Percentiles rank a stretch among this genome's conserved stretches.
phyloP scores from a whole-genome alignment of 2,329 filamentous ascomycete species.

The Nigrospora osmanthi region DNA sequence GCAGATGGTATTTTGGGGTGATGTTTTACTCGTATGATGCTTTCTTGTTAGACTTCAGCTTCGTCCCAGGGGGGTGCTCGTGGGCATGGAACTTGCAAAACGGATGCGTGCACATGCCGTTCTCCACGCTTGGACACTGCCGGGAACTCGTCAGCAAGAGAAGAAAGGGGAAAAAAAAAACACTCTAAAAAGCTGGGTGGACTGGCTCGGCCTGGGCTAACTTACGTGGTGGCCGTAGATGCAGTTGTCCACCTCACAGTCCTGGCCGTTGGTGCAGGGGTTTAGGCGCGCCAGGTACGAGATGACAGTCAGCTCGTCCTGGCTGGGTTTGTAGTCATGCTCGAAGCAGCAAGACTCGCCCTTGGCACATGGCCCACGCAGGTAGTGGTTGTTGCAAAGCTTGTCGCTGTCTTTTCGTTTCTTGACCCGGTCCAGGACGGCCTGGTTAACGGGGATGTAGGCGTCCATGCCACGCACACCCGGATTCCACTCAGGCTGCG shows the following conservation, averaged over 20 bases:
- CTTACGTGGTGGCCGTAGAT: conserved; percentile 57
- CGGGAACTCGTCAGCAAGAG: not conserved
- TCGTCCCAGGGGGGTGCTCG: conserved; percentile 50
- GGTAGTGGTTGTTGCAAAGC: conserved; percentile 55
- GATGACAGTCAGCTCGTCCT: conserved; percentile 49
- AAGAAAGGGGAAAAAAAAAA: no score
- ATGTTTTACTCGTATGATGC: not conserved
- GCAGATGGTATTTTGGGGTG: no score
- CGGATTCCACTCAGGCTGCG: conserved; percentile 40
- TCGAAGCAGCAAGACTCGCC: conserved; percentile 47
- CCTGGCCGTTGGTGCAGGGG: conserved; percentile 48
- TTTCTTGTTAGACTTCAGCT: conserved; percentile 25
- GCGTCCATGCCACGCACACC: conserved; percentile 47
- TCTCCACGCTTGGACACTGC: conserved; percentile 45
- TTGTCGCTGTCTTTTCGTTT: conserved; percentile 46
- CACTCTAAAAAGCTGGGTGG: conserved; percentile 8
- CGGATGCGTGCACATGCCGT: conserved; percentile 43
- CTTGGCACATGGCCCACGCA: conserved; percentile 49
- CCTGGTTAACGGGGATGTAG: conserved; percentile 35
- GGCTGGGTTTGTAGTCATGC: conserved; percentile 44
- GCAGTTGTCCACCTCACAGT: conserved; percentile 49
- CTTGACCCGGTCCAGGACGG: conserved; percentile 46
- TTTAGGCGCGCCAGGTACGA: conserved; percentile 47
- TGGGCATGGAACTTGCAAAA: conserved; percentile 46
- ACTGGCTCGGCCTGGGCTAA: conserved; percentile 5